These are phyloP conservation scores for Penicillium sumatraense DNA, from an alignment of 2,329 filamentous ascomycete species.

Conservation along the genomic window DNA sequence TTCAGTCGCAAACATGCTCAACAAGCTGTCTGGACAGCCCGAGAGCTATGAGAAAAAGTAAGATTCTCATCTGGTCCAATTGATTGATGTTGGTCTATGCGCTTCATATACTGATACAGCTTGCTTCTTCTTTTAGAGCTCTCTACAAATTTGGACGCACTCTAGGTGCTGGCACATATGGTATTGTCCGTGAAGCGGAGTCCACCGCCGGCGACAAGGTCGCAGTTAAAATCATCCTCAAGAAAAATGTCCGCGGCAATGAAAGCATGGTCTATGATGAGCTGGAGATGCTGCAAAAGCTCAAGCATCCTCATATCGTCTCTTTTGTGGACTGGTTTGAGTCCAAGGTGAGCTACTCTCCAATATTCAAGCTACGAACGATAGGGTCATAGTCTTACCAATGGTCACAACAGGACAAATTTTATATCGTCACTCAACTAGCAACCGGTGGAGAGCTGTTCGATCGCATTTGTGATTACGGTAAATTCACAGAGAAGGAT, in stretches of 20 bases:
- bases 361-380: too few species aligned
- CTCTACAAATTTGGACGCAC: slow-evolving; percentile 93
- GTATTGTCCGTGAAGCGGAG: slow-evolving; percentile 95
- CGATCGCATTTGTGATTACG: slow-evolving; percentile 96
- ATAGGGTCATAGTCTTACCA: slow-evolving; percentile 4
- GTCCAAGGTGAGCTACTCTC: slow-evolving; percentile 76
- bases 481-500: slow-evolving; percentile 98
- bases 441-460: slow-evolving; percentile 96
- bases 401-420: slow-evolving; percentile 77
- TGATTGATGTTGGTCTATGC: neutral
- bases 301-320: slow-evolving; percentile 95
- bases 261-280: slow-evolving; percentile 99
- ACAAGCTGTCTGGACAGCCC: slow-evolving; percentile 93
- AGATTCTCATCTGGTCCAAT: slow-evolving; percentile 33
- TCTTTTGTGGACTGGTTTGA: slow-evolving; percentile 99
- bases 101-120: neutral
- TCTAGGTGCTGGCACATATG: slow-evolving; percentile 95
- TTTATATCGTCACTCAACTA: slow-evolving; percentile 97
- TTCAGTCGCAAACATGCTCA: slow-evolving; percentile 85
- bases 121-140: slow-evolving; percentile 56
- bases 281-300: slow-evolving; percentile 85
- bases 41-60: slow-evolving; percentile 99
- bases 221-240: slow-evolving; percentile 97
- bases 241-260: slow-evolving; percentile 98
- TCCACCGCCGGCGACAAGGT: slow-evolving; percentile 77